Percentiles rank a stretch among this genome's conserved stretches.
Conservation (phyloP, 2,329 filamentous ascomycete species). For the Colletotrichum cereale region DNA sequence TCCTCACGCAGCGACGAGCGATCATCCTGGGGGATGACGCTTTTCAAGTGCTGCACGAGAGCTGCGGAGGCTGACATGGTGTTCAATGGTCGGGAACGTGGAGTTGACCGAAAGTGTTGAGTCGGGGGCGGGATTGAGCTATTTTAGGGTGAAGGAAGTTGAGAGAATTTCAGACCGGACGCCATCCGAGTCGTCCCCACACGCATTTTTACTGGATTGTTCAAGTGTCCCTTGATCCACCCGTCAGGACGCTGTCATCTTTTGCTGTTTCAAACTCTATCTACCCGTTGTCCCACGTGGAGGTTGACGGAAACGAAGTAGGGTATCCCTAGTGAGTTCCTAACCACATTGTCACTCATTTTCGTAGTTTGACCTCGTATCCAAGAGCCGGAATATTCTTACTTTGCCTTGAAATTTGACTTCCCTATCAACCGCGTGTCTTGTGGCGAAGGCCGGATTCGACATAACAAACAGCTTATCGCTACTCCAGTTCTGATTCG, state of each 20-base stretch:
- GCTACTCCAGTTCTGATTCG: background rate
- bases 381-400: background rate
- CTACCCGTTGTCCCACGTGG: slow-evolving; percentile 13
- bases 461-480: background rate
- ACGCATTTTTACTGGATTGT: background rate
- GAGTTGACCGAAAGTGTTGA: slow-evolving; percentile 21
- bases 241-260: slow-evolving; percentile 1
- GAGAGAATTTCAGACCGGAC: slow-evolving; percentile 34
- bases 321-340: background rate
- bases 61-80: slow-evolving; percentile 22
- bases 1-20: slow-evolving; percentile 55
- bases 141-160: slow-evolving; percentile 31
- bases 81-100: background rate
- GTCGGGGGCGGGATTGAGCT: slow-evolving; percentile 28
- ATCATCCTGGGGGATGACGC: slow-evolving; percentile 42
- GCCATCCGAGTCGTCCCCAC: slow-evolving; percentile 11
- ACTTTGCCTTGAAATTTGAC: background rate
- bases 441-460: background rate
- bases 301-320: background rate
- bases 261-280: slow-evolving; percentile 3
- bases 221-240: slow-evolving; percentile 20
- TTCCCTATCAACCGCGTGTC: background rate
- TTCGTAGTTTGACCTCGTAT: fast-evolving
- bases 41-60: slow-evolving; percentile 41
- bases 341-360: background rate